These are phyloP conservation scores for Apophysomyces sp. DNA, from an alignment of 371 early-diverging fungal genomes.

Conservation along the genomic window DNA sequence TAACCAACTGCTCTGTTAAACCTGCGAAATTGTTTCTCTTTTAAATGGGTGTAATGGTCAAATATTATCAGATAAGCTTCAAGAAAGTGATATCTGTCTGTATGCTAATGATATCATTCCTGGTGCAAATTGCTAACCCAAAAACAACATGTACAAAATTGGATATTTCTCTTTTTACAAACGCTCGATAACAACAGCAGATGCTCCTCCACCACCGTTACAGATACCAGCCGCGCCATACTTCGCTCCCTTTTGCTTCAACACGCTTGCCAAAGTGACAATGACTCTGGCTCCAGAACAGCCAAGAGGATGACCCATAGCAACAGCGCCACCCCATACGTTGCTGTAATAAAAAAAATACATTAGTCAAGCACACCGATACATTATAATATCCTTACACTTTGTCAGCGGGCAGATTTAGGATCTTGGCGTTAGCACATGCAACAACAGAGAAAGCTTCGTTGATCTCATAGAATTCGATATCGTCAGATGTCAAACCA, in stretches of 20 bases:
- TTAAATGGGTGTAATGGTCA: no score
- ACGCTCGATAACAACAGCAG: slow-evolving; percentile 86
- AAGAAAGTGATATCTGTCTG: no score
- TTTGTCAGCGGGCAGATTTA: slow-evolving; percentile 71
- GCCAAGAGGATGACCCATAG: slow-evolving; percentile 97
- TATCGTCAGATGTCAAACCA: slow-evolving; percentile 62
- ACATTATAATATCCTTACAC: slow-evolving; percentile 42
- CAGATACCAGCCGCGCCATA: slow-evolving; percentile 92
- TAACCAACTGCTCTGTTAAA: no score
- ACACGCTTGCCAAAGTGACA: slow-evolving; percentile 77
- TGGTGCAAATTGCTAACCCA: no score
- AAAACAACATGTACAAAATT: not conserved
- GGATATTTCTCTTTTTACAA: slow-evolving; percentile 25
- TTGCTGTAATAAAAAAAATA: slow-evolving; percentile 50
- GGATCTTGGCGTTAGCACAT: slow-evolving; percentile 83
- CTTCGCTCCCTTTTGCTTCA: slow-evolving; percentile 68
- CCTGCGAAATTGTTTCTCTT: no score
- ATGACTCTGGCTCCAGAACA: slow-evolving; percentile 95
- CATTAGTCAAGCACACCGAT: not conserved
- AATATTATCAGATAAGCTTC: no score
- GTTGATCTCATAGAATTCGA: slow-evolving; percentile 92
- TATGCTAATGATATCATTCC: no score
- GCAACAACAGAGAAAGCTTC: slow-evolving; percentile 98
- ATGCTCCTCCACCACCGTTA: slow-evolving; percentile 96
- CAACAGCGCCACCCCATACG: slow-evolving; percentile 95